Conservation (phyloP, 441 rosid genomes). For the Pelargonium fulgidum region DNA sequence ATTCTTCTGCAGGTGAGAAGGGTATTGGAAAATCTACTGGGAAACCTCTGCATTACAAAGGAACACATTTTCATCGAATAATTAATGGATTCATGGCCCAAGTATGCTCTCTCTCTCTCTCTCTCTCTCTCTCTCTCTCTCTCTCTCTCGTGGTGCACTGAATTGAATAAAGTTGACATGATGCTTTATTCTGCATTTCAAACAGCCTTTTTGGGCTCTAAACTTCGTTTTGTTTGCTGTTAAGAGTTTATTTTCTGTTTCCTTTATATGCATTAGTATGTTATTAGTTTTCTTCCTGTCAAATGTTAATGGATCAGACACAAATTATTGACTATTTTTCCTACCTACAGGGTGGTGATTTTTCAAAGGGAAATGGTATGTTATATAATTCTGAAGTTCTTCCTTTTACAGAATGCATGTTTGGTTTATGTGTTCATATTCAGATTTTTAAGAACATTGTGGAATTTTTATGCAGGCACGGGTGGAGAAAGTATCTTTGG, state of each 20-base stretch:
- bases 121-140: constrained; percentile 8
- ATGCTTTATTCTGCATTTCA: not conserved
- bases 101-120: constrained; percentile 37
- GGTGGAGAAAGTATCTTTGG: constrained; percentile 99
- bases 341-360: constrained; percentile 84
- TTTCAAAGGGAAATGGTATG: constrained; percentile 89
- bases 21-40: constrained; percentile 78
- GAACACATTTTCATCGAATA: constrained; percentile 77
- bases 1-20: constrained; percentile 57
- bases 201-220: not conserved
- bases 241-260: not conserved
- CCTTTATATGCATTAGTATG: not conserved
- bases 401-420: constrained; percentile 24
- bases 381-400: constrained; percentile 24
- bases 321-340: constrained; percentile 23
- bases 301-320: not conserved
- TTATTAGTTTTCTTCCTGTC: not conserved
- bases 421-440: constrained; percentile 38
- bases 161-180: not conserved
- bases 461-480: constrained; percentile 90
- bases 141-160: not conserved
- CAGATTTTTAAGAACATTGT: constrained; percentile 44
- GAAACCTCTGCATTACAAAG: constrained; percentile 83
- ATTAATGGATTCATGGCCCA: constrained; percentile 96
- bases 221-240: not conserved